Evolutionary conservation across 257 asterid species (phyloP), one percentile per base, ranked within the genome.

Genomic region (Lycium ferocissimum): DNA sequence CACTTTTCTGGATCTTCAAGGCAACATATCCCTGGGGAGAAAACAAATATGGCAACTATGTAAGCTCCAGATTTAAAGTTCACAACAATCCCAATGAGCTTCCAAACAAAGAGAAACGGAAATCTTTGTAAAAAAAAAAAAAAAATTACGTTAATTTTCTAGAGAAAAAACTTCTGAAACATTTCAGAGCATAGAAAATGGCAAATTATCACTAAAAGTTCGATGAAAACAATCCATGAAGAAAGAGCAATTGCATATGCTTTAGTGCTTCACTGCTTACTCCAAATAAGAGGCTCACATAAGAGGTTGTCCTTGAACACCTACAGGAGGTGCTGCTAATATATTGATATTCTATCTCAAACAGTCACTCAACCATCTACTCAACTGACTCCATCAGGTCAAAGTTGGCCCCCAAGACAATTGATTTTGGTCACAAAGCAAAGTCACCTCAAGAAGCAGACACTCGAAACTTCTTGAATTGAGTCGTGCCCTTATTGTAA

Each of bases 1-100:
- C 95, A 89, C 99, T 97, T 89, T 95, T 97, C 84, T 97, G 99
- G 86, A 97, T 95, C 94, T 97, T 97, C 92, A 97, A 84, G 85
- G 99, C 99, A 87, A 97, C 98, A 86, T 91, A 95, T 83, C 84
- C 89, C 99, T 97, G 78, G 49, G 49, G 54, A 82, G 61, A 81
- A 80, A 69, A 14, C 61, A 51, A 84, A 45, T 65, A 87, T 65
- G 84, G n/a, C 35, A 75, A 58, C 80, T 20, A 14, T 2, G 14
- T 53, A 22, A 83, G 51, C 53, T 65, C 33, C 53, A 20, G 80
- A 33, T 11, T 40, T 40, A 6, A 54, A 58, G 73, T 7, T 84
- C 80, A 13, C 18, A 53, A 76, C 22, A 58, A 51, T 49, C 63
- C 38, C 5, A 11, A 0, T 76, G 62, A 13, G 38, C 63, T 72